Conservation (phyloP, 805 yeast species). For the Komagataella pastoris region DNA sequence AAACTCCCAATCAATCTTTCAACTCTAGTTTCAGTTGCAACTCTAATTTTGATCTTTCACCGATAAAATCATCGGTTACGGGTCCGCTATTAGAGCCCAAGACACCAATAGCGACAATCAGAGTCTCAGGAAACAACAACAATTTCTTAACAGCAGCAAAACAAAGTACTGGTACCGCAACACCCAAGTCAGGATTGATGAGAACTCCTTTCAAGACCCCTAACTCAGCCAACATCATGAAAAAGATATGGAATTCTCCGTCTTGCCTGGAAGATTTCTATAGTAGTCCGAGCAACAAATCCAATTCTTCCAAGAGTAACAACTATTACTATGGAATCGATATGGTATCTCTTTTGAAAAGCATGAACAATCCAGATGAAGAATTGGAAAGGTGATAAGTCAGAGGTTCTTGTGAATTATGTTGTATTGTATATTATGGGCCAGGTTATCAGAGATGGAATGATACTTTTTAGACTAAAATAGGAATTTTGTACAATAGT, state of each 20-base stretch:
- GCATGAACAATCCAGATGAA: background rate
- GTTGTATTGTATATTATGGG: background rate
- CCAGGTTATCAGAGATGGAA: background rate
- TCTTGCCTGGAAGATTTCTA: conserved; percentile 56
- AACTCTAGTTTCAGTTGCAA: conserved; percentile 57
- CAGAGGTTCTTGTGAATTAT: background rate
- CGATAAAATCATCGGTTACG: conserved; percentile 40
- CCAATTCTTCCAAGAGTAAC: background rate
- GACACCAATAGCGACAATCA: conserved; percentile 27
- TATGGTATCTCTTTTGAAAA: background rate
- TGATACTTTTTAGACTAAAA: background rate
- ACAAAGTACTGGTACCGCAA: conserved; percentile 6
- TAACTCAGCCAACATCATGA: conserved; percentile 11
- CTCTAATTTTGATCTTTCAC: conserved; percentile 52
- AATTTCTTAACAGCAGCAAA: conserved; percentile 9
- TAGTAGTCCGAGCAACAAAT: conserved; percentile 27
- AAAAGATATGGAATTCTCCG: conserved; percentile 53
- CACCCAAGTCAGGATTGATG: conserved; percentile 3
- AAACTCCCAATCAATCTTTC: conserved; percentile 21
- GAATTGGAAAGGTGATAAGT: background rate
- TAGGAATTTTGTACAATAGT: background rate
- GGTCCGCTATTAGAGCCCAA: conserved; percentile 57
- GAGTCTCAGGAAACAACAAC: background rate
- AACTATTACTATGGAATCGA: background rate
- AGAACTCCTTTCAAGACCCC: conserved; percentile 6